Conservation (phyloP, 2,329 filamentous ascomycete genomes). For the Paraconiothyrium sp. region DNA sequence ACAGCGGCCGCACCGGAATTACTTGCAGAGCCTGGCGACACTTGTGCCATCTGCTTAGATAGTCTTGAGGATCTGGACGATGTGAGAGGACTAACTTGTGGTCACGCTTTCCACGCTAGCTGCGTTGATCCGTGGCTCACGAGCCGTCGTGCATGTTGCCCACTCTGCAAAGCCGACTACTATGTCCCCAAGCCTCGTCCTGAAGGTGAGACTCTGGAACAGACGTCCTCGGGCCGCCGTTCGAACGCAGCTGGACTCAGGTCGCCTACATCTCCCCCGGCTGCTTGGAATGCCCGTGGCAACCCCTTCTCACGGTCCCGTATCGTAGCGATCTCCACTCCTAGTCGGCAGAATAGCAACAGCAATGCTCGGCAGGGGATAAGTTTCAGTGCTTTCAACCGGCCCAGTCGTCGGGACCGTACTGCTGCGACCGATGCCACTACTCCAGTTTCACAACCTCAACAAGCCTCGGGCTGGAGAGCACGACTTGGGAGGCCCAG, state of each 20-base stretch:
- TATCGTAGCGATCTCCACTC: slow-evolving; percentile 36
- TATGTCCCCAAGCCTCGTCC: slow-evolving; percentile 91
- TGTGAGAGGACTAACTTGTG: slow-evolving; percentile 90
- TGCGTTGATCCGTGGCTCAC: slow-evolving; percentile 98
- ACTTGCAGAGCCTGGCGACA: slow-evolving; percentile 83
- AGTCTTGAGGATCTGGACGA: slow-evolving; percentile 94
- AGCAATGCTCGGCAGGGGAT: slow-evolving; percentile 24
- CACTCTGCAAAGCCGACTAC: slow-evolving; percentile 97
- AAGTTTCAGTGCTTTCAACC: slow-evolving; percentile 33
- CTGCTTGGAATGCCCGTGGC: slow-evolving; percentile 43
- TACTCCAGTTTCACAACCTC: not conserved
- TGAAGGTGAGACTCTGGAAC: slow-evolving; percentile 57
- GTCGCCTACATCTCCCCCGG: slow-evolving; percentile 43
- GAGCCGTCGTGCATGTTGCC: slow-evolving; percentile 91
- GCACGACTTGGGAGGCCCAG: slow-evolving; percentile 27
- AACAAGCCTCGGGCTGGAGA: slow-evolving; percentile 36
- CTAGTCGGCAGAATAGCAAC: slow-evolving; percentile 17
- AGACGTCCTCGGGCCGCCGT: slow-evolving; percentile 38
- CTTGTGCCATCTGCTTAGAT: slow-evolving; percentile 96
- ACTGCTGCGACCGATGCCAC: slow-evolving; percentile 19
- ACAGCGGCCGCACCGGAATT: slow-evolving; percentile 83
- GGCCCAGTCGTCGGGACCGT: slow-evolving; percentile 38
- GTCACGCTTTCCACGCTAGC: slow-evolving; percentile 96
- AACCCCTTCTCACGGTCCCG: slow-evolving; percentile 47
- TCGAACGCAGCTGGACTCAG: slow-evolving; percentile 37